phyloP scores from a whole-genome alignment of 2,329 filamentous ascomycete genomes.

The Arthrobotrys sphaeroides region DNA sequence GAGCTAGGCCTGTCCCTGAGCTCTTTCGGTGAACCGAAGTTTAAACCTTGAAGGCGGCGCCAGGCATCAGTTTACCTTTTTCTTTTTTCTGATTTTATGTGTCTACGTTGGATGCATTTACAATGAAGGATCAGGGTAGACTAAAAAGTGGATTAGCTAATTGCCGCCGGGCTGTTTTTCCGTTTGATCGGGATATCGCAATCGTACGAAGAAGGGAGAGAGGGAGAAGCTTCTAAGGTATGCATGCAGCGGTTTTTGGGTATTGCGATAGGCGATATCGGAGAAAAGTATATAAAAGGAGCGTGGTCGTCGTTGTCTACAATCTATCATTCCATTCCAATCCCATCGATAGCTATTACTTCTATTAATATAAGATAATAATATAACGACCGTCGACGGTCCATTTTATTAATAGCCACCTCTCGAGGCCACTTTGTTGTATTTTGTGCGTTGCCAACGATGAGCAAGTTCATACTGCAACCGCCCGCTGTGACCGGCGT shows the following conservation, averaged over 20 bases:
- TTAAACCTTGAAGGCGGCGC: background rate
- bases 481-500: background rate
- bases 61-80: too few species aligned
- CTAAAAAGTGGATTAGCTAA: constrained; percentile 16
- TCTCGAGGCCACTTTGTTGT: too few species aligned
- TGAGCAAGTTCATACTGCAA: constrained; percentile 49
- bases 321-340: background rate
- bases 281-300: background rate
- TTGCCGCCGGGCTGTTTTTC: background rate
- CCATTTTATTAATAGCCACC: too few species aligned
- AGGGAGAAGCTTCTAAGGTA: background rate
- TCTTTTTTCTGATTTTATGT: too few species aligned
- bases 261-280: background rate
- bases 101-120: background rate
- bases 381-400: too few species aligned
- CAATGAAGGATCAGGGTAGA: constrained; percentile 39
- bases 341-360: background rate
- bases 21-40: too few species aligned
- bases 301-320: background rate
- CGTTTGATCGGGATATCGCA: constrained; percentile 9
- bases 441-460: constrained; percentile 50
- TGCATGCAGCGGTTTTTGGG: background rate
- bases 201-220: background rate
- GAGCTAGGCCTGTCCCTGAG: too few species aligned
- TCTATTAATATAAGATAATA: too few species aligned